Evolutionary conservation across 225 moss, liverwort and hornwort species (phyloP).

Genomic region (Bryum argenteum): DNA sequence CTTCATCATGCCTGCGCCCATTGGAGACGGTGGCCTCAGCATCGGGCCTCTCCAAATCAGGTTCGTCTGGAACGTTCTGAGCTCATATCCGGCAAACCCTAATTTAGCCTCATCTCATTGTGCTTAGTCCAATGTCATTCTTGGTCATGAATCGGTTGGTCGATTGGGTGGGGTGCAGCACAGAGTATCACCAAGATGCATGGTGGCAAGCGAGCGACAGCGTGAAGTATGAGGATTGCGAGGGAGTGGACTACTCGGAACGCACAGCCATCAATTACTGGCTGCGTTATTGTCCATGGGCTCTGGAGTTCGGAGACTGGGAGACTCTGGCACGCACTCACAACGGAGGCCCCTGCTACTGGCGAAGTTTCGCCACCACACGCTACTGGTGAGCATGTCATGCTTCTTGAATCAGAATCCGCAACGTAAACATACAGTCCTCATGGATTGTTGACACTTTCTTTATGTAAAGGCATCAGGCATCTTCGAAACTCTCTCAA

Average conservation of each 20-base stretch:
- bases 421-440: no score
- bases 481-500: no score
- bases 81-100: no score
- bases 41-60: constrained; percentile 92
- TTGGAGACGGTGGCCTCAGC: constrained; percentile 77
- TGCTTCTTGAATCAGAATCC: background rate
- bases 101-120: no score
- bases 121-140: no score
- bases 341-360: constrained; percentile 86
- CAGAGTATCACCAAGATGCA: constrained; percentile 88
- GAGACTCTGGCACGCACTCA: constrained; percentile 92
- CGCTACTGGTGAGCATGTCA: constrained; percentile 66
- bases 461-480: no score
- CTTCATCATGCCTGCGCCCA: constrained; percentile 90
- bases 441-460: no score
- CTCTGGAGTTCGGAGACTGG: constrained; percentile 87
- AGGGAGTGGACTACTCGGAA: constrained; percentile 87
- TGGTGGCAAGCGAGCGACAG: constrained; percentile 77
- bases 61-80: constrained; percentile 28
- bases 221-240: constrained; percentile 72
- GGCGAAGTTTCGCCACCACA: constrained; percentile 78
- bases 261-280: constrained; percentile 92
- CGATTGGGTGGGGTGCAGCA: constrained; percentile 52
- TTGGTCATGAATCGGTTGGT: no score
- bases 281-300: constrained; percentile 98